Evolutionary conservation across 768 basidiomycete genomes (phyloP).

Genomic region (Scleroderma bovista): DNA sequence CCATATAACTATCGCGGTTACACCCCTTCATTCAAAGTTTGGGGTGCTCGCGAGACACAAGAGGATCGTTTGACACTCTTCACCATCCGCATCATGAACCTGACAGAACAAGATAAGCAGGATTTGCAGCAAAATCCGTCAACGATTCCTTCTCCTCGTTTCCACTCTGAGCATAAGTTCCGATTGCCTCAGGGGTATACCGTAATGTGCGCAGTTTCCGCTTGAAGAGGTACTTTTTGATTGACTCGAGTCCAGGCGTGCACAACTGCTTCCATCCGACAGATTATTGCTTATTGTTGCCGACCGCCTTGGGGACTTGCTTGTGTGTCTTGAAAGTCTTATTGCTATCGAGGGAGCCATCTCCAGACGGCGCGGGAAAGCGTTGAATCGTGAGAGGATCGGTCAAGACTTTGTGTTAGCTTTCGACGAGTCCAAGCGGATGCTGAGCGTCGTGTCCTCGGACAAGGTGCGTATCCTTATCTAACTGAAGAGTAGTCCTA

Average conservation of each 20-base stretch:
- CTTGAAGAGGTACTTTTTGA: not conserved
- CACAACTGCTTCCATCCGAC: conserved; percentile 34
- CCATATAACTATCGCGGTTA: not conserved
- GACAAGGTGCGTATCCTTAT: conserved; percentile 27
- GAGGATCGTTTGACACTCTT: conserved; percentile 1
- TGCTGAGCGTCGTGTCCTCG: conserved; percentile 36
- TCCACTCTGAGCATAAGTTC: not conserved
- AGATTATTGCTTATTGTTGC: conserved; percentile 34
- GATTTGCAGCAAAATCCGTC: conserved; percentile 5
- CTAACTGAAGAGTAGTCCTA: not conserved
- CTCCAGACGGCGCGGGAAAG: conserved; percentile 14
- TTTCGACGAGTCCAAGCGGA: conserved; percentile 42
- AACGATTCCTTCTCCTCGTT: conserved; percentile 4
- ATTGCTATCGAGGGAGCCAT: conserved; percentile 27
- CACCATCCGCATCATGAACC: conserved; percentile 5
- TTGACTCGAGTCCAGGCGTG: conserved; percentile 13
- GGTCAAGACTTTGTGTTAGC: conserved; percentile 35
- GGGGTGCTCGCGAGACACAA: not conserved
- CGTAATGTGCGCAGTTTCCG: not conserved
- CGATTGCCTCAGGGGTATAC: not conserved
- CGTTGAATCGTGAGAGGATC: conserved; percentile 35
- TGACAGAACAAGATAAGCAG: conserved; percentile 5
- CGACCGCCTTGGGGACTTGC: conserved; percentile 22
- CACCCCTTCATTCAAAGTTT: not conserved
- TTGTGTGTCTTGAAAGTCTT: conserved; percentile 32